Evolutionary conservation across 1,284 basidiomycete genomes (phyloP).

Genomic region (Mycena citricolor): DNA sequence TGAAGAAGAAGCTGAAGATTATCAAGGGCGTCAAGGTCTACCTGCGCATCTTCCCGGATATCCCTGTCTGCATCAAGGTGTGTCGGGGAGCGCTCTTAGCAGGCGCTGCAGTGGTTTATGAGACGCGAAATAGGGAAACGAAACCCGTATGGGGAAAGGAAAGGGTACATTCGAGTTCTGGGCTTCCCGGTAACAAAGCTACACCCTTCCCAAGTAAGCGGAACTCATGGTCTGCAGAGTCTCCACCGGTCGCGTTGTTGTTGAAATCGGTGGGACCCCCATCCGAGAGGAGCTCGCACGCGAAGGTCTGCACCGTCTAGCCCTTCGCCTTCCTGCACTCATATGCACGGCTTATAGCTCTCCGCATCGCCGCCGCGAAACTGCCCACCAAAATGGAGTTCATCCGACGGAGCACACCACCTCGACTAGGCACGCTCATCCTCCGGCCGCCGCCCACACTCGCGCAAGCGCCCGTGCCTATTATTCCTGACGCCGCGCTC

Average conservation of each 20-base stretch:
- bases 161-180: constrained; percentile 98
- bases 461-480: neutral
- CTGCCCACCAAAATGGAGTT: constrained; percentile 91
- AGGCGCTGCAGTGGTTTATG: neutral
- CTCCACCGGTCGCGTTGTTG: constrained; percentile 88
- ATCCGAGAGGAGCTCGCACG: constrained; percentile 92
- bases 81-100: neutral
- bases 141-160: constrained; percentile 99
- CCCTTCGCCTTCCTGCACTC: neutral
- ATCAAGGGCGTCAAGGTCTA: constrained; percentile 90
- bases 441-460: constrained; percentile 43
- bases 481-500: neutral
- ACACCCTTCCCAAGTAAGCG: constrained; percentile 5
- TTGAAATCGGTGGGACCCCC: constrained; percentile 91
- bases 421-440: constrained; percentile 77
- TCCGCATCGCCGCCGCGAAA: constrained; percentile 88
- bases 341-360: constrained; percentile 51
- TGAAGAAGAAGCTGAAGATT: constrained; percentile 89
- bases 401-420: constrained; percentile 68
- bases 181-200: constrained; percentile 75
- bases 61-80: constrained; percentile 96
- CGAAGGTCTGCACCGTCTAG: constrained; percentile 58
- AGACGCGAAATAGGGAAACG: constrained; percentile 71
- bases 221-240: constrained; percentile 53
- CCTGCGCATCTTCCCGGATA: constrained; percentile 92